Conservation (phyloP, 345 rosid genomes). For the Pistacia vera region DNA sequence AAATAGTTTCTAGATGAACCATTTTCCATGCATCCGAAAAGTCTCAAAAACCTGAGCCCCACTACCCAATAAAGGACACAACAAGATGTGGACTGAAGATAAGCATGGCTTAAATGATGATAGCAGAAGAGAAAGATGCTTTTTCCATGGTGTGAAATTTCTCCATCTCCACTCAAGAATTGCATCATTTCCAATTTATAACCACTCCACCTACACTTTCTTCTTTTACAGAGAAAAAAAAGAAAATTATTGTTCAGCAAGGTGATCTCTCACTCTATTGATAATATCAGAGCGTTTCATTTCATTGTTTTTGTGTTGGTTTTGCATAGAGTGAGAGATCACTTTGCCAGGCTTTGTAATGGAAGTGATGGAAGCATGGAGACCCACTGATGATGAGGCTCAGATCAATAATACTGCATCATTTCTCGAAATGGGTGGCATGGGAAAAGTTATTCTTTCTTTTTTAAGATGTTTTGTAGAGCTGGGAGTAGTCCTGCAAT, state of each 20-base stretch:
- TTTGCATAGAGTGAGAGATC: neutral
- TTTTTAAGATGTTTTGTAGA: neutral
- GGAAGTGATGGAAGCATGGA: neutral
- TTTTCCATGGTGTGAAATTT: neutral
- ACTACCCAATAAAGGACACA: neutral
- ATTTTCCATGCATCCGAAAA: neutral
- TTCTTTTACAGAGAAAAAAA: no score
- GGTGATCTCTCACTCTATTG: no score
- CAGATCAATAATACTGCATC: neutral
- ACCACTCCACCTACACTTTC: neutral
- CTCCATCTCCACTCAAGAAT: neutral
- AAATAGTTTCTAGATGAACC: neutral
- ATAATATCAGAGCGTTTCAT: no score
- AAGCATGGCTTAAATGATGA: neutral
- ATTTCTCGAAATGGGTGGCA: conserved; percentile 5
- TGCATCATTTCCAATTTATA: neutral
- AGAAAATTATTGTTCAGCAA: no score
- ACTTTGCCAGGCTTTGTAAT: neutral
- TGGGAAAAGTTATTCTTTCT: neutral
- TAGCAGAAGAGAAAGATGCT: neutral
- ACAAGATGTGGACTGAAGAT: neutral
- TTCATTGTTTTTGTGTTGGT: neutral
- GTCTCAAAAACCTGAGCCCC: neutral
- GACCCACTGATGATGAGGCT: neutral
- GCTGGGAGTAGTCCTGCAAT: conserved; percentile 25